phyloP scores from a whole-genome alignment of 1,284 basidiomycete genomes.

The Jaminaea rosea region DNA sequence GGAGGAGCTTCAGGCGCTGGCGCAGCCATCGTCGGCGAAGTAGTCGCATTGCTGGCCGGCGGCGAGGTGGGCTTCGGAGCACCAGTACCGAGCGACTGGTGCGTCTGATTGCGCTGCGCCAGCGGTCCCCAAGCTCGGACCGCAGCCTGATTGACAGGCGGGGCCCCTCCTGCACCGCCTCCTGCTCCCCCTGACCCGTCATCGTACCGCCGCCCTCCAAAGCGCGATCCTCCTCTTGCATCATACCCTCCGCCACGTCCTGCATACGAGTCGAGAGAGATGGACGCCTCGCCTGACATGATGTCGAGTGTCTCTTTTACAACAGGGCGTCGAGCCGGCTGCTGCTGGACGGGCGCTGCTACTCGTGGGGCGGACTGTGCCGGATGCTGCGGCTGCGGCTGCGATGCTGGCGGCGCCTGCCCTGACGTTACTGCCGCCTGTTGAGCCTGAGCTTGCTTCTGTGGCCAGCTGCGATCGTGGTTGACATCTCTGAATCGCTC shows the following conservation, averaged over 20 bases:
- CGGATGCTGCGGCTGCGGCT: background rate
- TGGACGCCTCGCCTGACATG: background rate
- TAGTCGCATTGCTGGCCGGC: background rate
- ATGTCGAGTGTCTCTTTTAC: background rate
- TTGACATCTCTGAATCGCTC: constrained; percentile 39
- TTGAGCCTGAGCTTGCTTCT: too few relatives aligned
- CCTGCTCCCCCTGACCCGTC: background rate
- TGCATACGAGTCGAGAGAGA: background rate
- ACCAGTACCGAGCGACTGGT: constrained; percentile 13
- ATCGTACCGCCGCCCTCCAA: background rate
- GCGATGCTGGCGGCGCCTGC: constrained; percentile 1
- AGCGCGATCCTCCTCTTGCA: background rate
- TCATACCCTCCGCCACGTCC: background rate
- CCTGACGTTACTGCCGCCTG: too few relatives aligned
- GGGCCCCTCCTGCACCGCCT: background rate
- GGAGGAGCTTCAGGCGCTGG: background rate
- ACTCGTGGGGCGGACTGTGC: too few relatives aligned
- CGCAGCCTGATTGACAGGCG: background rate
- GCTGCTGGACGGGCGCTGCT: too few relatives aligned
- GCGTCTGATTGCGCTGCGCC: constrained; percentile 19
- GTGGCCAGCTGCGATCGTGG: constrained; percentile 40
- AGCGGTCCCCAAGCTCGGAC: constrained; percentile 35
- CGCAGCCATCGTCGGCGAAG: background rate
- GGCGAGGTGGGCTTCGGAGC: constrained; percentile 6
- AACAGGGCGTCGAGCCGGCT: background rate